Evolutionary conservation across 495 filamentous ascomycete species (phyloP).

Genomic region (Xylaria grammica): DNA sequence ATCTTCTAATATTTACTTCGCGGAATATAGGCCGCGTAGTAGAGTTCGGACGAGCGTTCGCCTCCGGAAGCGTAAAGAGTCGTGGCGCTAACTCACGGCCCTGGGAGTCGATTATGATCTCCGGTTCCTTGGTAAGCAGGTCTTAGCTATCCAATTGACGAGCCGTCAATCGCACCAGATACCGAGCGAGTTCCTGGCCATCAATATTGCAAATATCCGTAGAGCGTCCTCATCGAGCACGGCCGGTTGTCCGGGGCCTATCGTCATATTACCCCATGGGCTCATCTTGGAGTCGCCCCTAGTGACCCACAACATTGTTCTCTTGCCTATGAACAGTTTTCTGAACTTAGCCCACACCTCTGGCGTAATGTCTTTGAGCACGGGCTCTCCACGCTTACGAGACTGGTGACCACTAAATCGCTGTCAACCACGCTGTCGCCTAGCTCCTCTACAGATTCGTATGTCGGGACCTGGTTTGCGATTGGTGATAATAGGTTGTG

Average conservation of each 20-base stretch:
- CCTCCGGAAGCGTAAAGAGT: not conserved
- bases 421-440: not conserved
- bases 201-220: not conserved
- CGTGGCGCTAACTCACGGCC: not conserved
- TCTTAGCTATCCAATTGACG: not conserved
- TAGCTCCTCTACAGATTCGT: not conserved
- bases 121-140: slow-evolving; percentile 38
- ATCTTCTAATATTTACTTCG: not conserved
- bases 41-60: slow-evolving; percentile 1
- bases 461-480: not conserved
- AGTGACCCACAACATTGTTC: slow-evolving; percentile 29
- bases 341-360: slow-evolving; percentile 15
- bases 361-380: slow-evolving; percentile 41
- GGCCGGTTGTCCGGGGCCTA: slow-evolving; percentile 22
- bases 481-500: not conserved
- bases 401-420: slow-evolving; percentile 37
- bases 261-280: slow-evolving; percentile 22
- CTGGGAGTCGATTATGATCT: slow-evolving; percentile 30
- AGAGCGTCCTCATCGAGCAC: not conserved
- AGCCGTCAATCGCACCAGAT: not conserved
- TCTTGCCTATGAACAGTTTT: not conserved
- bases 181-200: not conserved
- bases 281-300: not conserved
- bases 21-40: not conserved
- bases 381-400: slow-evolving; percentile 50